A percentile compares a stretch with the other conserved stretches of the same genome.
phyloP scores from a whole-genome alignment of 768 basidiomycete genomes.

The Agaricus sinodeliciosus region DNA sequence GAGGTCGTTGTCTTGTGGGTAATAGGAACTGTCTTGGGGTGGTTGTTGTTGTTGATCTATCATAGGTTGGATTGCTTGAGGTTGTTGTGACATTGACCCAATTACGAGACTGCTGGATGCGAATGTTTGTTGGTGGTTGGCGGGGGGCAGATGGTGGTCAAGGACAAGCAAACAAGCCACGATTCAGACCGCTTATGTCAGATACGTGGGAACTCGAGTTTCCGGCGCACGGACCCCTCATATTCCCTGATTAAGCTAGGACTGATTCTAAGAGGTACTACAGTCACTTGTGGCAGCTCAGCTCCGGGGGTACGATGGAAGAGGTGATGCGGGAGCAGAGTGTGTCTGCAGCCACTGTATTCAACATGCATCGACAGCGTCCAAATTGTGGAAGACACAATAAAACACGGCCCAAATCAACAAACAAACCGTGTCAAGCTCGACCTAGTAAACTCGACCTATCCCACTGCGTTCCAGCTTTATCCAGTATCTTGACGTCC shows the following conservation, averaged over 20 bases:
- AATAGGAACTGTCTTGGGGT: slow-evolving; percentile 55
- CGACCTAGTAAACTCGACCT: slow-evolving; percentile 11
- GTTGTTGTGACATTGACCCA: slow-evolving; percentile 43
- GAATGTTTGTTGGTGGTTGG: slow-evolving; percentile 31
- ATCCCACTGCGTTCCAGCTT: background rate
- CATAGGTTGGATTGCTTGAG: slow-evolving; percentile 58
- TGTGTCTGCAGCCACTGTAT: slow-evolving; percentile 46
- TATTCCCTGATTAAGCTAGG: slow-evolving; percentile 5
- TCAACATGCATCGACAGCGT: slow-evolving; percentile 60
- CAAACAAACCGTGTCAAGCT: slow-evolving; percentile 35
- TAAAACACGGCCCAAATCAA: slow-evolving; percentile 61
- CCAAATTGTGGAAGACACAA: slow-evolving; percentile 71
- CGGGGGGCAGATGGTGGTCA: slow-evolving; percentile 37
- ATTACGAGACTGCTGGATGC: slow-evolving; percentile 23
- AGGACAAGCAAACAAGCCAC: slow-evolving; percentile 38
- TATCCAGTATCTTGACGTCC: background rate
- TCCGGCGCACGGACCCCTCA: slow-evolving; percentile 51
- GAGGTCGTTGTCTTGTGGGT: slow-evolving; percentile 70
- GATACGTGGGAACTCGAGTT: slow-evolving; percentile 51
- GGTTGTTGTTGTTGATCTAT: slow-evolving; percentile 40
- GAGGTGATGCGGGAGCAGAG: slow-evolving; percentile 30
- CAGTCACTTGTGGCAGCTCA: background rate
- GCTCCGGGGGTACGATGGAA: slow-evolving; percentile 20
- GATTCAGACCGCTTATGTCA: slow-evolving; percentile 44
- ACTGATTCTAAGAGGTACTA: slow-evolving; percentile 9